Conservation (phyloP, 108 stramenopile genomes). For the Aurantiochytrium sp. region DNA sequence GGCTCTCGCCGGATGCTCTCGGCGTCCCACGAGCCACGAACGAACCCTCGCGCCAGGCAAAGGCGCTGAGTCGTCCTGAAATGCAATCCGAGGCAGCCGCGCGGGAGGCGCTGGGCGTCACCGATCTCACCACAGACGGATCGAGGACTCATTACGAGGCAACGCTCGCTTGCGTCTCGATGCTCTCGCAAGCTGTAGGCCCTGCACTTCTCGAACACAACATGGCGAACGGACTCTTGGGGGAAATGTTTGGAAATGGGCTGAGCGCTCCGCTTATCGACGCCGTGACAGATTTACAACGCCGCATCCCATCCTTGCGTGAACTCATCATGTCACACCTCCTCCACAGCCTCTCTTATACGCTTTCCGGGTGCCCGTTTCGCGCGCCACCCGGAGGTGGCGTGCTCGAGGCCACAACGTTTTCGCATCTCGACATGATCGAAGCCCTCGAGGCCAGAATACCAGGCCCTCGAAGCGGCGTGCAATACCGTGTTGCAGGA, state of each 20-base stretch:
- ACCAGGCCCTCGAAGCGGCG: neutral
- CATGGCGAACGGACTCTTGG: constrained; percentile 56
- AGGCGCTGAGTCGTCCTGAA: constrained; percentile 35
- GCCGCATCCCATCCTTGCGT: constrained; percentile 60
- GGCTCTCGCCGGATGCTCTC: constrained; percentile 15
- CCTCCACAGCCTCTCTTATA: constrained; percentile 69
- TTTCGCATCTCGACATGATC: neutral
- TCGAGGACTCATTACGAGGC: constrained; percentile 5
- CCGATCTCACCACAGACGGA: neutral
- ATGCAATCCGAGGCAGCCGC: constrained; percentile 15
- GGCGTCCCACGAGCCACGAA: neutral
- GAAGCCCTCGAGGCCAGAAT: neutral
- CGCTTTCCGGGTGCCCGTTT: constrained; percentile 60
- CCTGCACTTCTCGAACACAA: constrained; percentile 56
- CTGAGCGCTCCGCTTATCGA: constrained; percentile 73
- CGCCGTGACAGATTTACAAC: constrained; percentile 69
- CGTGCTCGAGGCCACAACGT: neutral
- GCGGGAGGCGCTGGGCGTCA: neutral
- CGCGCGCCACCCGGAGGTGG: constrained; percentile 8
- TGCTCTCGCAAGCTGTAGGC: constrained; percentile 78
- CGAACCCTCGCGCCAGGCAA: constrained; percentile 10
- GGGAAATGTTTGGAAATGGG: constrained; percentile 79
- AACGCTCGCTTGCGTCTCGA: constrained; percentile 74
- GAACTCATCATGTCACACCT: constrained; percentile 67
- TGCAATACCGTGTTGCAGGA: neutral